A percentile compares a stretch with the other conserved stretches of the same genome.
These are phyloP conservation scores for Lecanicillium sp. DNA, from an alignment of 2,329 filamentous ascomycete species.

Conservation along the genomic window DNA sequence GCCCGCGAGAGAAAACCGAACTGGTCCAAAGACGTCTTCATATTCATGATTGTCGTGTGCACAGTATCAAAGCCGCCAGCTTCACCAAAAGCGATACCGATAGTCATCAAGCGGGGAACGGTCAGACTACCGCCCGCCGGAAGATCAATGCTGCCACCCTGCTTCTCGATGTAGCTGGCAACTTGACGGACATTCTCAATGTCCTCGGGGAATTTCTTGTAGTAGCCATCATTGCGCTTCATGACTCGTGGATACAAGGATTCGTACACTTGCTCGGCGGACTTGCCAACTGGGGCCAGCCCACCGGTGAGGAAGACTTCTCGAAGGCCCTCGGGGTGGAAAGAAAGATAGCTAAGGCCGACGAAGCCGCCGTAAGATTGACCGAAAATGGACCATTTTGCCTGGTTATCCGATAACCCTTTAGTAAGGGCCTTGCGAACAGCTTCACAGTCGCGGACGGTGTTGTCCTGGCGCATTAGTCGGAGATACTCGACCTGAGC, in stretches of 20 bases:
- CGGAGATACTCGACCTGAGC: constrained; percentile 75
- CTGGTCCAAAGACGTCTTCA: constrained; percentile 63
- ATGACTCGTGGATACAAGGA: constrained; percentile 61
- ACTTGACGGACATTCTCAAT: constrained; percentile 59
- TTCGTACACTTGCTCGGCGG: constrained; percentile 67
- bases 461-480: constrained; percentile 79
- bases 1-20: constrained; percentile 69
- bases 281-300: constrained; percentile 64
- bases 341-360: constrained; percentile 72
- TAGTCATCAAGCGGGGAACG: constrained; percentile 62
- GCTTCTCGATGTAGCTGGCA: constrained; percentile 52
- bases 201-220: constrained; percentile 79
- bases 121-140: constrained; percentile 70
- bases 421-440: constrained; percentile 67
- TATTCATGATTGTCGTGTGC: constrained; percentile 62
- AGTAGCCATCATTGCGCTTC: constrained; percentile 70
- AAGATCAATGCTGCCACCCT: constrained; percentile 49
- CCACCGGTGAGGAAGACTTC: constrained; percentile 83
- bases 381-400: constrained; percentile 78
- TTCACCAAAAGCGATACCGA: constrained; percentile 70
- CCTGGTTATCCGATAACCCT: constrained; percentile 58
- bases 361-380: constrained; percentile 93
- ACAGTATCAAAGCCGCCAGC: constrained; percentile 69
- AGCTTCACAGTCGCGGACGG: constrained; percentile 82
- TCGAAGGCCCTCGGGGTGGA: constrained; percentile 65